phyloP scores from a whole-genome alignment of 2,329 filamentous ascomycete species.

The Monilinia fructicola region DNA sequence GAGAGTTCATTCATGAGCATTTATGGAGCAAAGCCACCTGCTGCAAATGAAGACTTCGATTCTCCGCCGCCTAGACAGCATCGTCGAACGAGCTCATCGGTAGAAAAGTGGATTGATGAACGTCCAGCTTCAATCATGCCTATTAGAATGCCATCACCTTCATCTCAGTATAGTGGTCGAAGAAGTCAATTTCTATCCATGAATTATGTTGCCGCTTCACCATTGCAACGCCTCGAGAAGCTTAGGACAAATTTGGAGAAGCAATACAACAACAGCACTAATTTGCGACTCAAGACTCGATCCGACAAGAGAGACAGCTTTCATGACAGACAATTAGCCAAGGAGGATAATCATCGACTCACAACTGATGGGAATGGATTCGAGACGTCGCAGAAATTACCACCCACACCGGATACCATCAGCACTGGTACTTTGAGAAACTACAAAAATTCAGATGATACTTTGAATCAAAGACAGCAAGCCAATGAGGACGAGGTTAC shows the following conservation, averaged over 20 bases:
- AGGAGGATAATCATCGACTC: slow-evolving; percentile 26
- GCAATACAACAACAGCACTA: slow-evolving; percentile 13
- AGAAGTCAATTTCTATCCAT: slow-evolving; percentile 48
- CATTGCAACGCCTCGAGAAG: slow-evolving; percentile 52
- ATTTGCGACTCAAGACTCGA: slow-evolving; percentile 9
- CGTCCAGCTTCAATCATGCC: slow-evolving; percentile 29
- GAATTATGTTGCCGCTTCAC: slow-evolving; percentile 51
- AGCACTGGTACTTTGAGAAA: slow-evolving; percentile 43
- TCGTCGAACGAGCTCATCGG: slow-evolving; percentile 30
- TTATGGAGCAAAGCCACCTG: slow-evolving; percentile 51
- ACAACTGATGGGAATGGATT: slow-evolving; percentile 42
- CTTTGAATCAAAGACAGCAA: slow-evolving; percentile 37
- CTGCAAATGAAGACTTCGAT: slow-evolving; percentile 26
- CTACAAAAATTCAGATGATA: slow-evolving; percentile 53
- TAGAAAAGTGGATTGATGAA: slow-evolving; percentile 41
- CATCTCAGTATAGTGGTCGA: slow-evolving; percentile 22
- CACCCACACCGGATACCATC: slow-evolving; percentile 42
- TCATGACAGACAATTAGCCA: slow-evolving; percentile 26
- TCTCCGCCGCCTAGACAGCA: slow-evolving; percentile 26
- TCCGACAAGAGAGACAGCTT: neutral
- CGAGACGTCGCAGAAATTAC: slow-evolving; percentile 37
- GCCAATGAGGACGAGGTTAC: slow-evolving; percentile 27
- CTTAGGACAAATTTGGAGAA: slow-evolving; percentile 40
- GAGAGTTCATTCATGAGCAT: slow-evolving; percentile 67
- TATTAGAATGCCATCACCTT: slow-evolving; percentile 19